Base-by-base conservation (phyloP, 176 grass and related monocot genomes). In the Phyllostachys edulis region DNA sequence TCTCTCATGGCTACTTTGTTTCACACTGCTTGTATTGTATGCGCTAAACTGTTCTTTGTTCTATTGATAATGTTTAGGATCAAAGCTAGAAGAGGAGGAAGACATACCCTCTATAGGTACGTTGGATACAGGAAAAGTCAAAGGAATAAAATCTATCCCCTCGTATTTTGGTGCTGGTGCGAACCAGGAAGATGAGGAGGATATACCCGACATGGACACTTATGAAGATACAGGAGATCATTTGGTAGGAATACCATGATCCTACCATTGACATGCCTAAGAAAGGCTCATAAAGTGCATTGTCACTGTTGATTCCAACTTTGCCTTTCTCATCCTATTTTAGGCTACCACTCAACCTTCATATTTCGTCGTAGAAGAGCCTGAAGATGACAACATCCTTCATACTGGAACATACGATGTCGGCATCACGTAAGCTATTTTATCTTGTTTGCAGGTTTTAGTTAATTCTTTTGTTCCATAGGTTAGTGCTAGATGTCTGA, bases 311-410 rank as follows among this genome's bases (percentile, higher is more conserved):
- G 9, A 87, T 74, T 60, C 13, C 12, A 59, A 14, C 42, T 88
- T 67, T 78, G 78, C 66, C 14, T 80, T 72, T 87, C 44, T 70
- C 71, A 39, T 66, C 82, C 60, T 82, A 63, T 73, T 85, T 69
- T 78, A 98, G 96, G 91, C 88, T 83, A 87, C 81, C 18, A 59
- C 88, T 80, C 85, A 90, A 57, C 84, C 96, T 29, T 73, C 82
- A 12, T 98, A 98, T 80, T 94, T 98, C 68, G 83, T 98, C 60
- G 87, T 91, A 27, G 87, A 95, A 77, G 93, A 95, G 78, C 91
- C 89, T 29, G 96, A 98, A 21, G 93, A 97, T 86, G 96, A 95
- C 80, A 98, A 98, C 77, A 98, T 98, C 73, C 96, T 98, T 83
- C 89, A 61, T 6, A 98, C 96, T 29, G 87, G 96, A 74, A 95